Percentiles rank a stretch among this genome's conserved stretches.
Evolutionary conservation across 2,329 filamentous ascomycete species (phyloP).

Genomic region (Alternaria incomplexa): DNA sequence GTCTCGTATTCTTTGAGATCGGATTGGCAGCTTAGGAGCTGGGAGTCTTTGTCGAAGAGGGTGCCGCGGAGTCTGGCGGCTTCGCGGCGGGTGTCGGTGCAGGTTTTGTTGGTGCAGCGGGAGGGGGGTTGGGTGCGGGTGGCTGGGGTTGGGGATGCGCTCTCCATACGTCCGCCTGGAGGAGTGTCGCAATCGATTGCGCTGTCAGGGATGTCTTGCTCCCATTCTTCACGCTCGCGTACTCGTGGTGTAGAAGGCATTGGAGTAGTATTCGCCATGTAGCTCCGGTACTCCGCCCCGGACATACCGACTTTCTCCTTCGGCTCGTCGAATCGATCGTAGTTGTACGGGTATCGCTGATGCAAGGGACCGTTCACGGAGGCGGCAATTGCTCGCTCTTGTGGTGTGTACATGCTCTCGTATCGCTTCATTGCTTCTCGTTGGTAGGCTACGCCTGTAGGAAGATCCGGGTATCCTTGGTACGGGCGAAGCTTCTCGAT

Average conservation of each 20-base stretch:
- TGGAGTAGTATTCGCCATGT: background rate
- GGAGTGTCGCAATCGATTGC: background rate
- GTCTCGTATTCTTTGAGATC: background rate
- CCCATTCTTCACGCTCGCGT: background rate
- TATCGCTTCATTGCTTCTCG: slow-evolving; percentile 3
- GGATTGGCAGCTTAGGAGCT: background rate
- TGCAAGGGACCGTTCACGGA: slow-evolving; percentile 1
- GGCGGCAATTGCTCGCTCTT: background rate
- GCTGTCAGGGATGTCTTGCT: background rate
- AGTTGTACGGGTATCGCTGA: slow-evolving; percentile 5
- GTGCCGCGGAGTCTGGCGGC: background rate
- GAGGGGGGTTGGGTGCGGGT: background rate
- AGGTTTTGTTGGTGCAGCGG: background rate
- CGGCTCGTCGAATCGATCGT: background rate
- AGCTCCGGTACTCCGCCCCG: background rate
- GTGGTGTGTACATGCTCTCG: background rate
- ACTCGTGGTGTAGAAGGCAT: background rate
- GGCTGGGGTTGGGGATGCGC: background rate
- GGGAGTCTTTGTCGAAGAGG: slow-evolving; percentile 1
- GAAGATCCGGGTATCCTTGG: background rate
- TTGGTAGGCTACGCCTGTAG: slow-evolving; percentile 1
- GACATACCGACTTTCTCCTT: slow-evolving; percentile 1
- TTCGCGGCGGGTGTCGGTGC: background rate
- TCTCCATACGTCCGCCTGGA: background rate
- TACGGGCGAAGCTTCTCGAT: background rate